Conservation (phyloP, 1,139 yeast species). For the Pichia sp. region DNA sequence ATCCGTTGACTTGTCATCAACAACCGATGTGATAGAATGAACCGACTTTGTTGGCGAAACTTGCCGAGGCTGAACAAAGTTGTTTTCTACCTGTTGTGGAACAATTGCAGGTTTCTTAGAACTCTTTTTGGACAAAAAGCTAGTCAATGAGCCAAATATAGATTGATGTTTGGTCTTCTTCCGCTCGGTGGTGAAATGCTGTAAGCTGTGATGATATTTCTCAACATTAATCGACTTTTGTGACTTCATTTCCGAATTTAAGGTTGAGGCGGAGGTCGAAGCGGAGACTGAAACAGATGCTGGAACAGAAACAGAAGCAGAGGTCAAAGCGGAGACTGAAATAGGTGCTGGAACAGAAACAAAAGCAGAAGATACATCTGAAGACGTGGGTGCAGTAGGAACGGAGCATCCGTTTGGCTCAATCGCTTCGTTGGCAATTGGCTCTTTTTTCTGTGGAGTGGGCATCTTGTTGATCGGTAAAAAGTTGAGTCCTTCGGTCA, state of each 20-base stretch:
- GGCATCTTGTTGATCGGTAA: conserved; percentile 9
- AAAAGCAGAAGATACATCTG: no score
- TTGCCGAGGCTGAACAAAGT: not conserved
- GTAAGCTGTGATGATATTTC: conserved; percentile 13
- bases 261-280: not conserved
- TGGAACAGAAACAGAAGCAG: no score
- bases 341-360: no score
- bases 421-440: not conserved
- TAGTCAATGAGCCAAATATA: conserved; percentile 13
- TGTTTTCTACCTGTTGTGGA: not conserved
- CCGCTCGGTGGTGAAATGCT: not conserved
- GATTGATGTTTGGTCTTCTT: conserved; percentile 7
- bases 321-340: no score
- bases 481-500: conserved; percentile 3
- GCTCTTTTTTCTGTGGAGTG: not conserved
- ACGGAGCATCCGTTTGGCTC: no score
- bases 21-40: conserved; percentile 9
- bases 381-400: no score
- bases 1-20: not conserved
- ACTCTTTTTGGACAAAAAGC: conserved; percentile 6
- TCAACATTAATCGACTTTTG: conserved; percentile 2
- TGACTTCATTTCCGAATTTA: not conserved
- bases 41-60: conserved; percentile 7
- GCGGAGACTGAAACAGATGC: no score
- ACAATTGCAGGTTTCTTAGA: conserved; percentile 4